These are phyloP conservation scores for Jimgerdemannia lactiflua DNA, from an alignment of 192 early-diverging fungal genomes.

Conservation along the genomic window DNA sequence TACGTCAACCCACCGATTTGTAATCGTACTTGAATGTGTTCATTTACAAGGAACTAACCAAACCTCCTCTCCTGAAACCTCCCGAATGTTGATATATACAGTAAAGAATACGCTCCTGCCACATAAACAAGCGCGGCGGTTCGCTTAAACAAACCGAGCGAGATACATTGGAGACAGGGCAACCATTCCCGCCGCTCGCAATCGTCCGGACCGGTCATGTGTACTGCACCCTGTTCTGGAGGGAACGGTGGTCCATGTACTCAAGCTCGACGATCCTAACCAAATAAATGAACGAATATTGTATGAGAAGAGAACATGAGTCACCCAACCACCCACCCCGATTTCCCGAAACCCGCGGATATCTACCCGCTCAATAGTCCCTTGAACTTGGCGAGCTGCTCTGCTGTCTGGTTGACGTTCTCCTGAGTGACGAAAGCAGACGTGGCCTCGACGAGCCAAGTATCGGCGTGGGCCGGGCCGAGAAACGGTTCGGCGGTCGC, in stretches of 20 bases:
- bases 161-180: background rate
- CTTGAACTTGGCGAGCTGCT: conserved; percentile 47
- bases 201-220: conserved; percentile 1
- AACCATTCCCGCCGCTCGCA: background rate
- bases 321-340: background rate
- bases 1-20: too few species aligned
- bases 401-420: conserved; percentile 45
- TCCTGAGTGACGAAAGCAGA: conserved; percentile 52
- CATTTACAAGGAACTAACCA: too few species aligned
- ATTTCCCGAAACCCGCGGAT: background rate
- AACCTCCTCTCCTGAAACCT: too few species aligned
- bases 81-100: background rate
- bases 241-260: conserved; percentile 31
- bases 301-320: background rate
- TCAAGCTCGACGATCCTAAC: conserved; percentile 33
- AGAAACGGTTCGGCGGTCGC: conserved; percentile 36
- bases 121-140: background rate
- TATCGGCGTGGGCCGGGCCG: conserved; percentile 29
- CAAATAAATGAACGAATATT: background rate
- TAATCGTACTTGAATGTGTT: too few species aligned
- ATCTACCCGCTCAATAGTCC: conserved; percentile 34
- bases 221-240: conserved; percentile 32
- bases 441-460: conserved; percentile 62
- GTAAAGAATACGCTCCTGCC: background rate
- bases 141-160: background rate